Base-by-base conservation (phyloP, 202 grass and related monocot genomes). In the Alloteropsis angusta region DNA sequence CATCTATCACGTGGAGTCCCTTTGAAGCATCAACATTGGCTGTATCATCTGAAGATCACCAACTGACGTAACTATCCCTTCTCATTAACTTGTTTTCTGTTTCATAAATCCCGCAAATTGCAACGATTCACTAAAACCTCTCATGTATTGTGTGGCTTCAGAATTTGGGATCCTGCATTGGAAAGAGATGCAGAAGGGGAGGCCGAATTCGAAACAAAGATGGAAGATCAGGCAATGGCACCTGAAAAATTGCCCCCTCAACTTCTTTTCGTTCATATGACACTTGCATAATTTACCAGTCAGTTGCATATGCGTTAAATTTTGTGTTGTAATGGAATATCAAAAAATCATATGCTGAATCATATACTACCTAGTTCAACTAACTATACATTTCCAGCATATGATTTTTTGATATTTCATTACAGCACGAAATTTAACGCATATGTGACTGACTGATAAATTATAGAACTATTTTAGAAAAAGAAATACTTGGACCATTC, bases 171-270 rank as follows among this genome's bases (percentile, higher is more conserved):
- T 71, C 80, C 93, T 74, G 86, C 93, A 36, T 82, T 97, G 68
- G 93, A 97, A 68, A 93, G 64, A 77, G 93, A 97, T 73, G 82
- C 82, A 30, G 93, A 97, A 76, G 93, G 93, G 84, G 93, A 97
- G 73, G 86, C 88, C 18, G 91, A 93, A 71, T 97, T 97, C 67
- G 89, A 76, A 84, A 71, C 72, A 9, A 89, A 91, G 56, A 80
- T 97, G 70, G 91, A 86, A 71, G 93, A 91, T 57, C 93, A 97
- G 80, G 86, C 81, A 39, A 84, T 89, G 77, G 87, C 84, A 17
- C 90, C 91, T 42, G 88, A 88, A 41, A 88, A 97, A 89, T 79
- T 97, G 74, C 93, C 93, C 38, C 91, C 93, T 5, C 93, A 93
- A 45, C 91, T 97, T 30, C 84, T 97, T 21, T 97, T 97, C 87